These are phyloP conservation scores for Gynostemma pentaphyllum DNA, from an alignment of 306 rosid genomes.

Conservation along the genomic window DNA sequence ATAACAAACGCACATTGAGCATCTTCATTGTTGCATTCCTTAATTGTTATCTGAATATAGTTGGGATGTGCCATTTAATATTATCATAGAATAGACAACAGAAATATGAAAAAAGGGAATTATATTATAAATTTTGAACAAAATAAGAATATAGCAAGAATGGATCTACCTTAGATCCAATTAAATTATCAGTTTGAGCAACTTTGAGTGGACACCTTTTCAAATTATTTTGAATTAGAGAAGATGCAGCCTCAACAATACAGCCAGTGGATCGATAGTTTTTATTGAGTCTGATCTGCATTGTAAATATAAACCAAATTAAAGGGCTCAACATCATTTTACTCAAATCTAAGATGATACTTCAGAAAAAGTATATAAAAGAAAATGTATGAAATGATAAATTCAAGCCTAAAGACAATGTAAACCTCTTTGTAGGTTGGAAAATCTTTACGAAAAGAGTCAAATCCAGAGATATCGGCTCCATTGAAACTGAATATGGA, in stretches of 20 bases:
- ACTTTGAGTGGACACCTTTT: conserved; percentile 55
- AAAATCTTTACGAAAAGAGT: conserved; percentile 72
- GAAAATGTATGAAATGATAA: neutral
- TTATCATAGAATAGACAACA: neutral
- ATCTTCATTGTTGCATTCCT: conserved; percentile 82
- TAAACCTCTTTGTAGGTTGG: conserved; percentile 75
- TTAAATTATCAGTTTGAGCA: conserved; percentile 71
- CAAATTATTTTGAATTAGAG: conserved; percentile 61
- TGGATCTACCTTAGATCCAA: conserved; percentile 69
- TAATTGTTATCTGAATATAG: conserved; percentile 47
- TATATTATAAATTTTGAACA: conserved; percentile 1
- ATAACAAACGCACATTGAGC: conserved; percentile 80
- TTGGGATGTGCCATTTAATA: conserved; percentile 8
- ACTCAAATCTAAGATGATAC: neutral
- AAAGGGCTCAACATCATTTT: neutral
- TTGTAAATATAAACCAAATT: conserved; percentile 16
- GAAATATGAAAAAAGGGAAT: conserved; percentile 15
- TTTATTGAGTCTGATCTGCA: conserved; percentile 79
- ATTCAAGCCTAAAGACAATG: conserved; percentile 15
- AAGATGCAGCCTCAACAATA: conserved; percentile 90
- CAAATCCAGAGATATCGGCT: conserved; percentile 84
- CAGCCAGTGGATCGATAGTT: conserved; percentile 87
- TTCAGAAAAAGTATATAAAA: neutral
- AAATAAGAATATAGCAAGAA: neutral
- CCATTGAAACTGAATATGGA: conserved; percentile 98